These are phyloP conservation scores for Mortierella sp. DNA, from an alignment of 371 early-diverging fungal species.

Conservation along the genomic window DNA sequence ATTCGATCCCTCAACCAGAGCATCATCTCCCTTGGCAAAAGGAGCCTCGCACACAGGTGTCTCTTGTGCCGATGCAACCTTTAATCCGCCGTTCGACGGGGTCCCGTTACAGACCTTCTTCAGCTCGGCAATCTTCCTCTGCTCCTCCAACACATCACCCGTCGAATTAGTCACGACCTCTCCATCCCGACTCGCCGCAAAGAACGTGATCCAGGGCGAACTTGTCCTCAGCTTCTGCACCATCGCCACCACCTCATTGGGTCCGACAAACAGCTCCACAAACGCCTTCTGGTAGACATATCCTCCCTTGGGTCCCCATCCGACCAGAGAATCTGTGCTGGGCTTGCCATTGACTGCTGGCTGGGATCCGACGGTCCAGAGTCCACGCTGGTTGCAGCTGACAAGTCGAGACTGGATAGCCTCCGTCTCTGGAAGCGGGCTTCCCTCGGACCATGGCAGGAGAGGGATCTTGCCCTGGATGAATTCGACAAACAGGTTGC, in stretches of 20 bases:
- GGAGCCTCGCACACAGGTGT: slow-evolving; percentile 44
- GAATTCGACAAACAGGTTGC: slow-evolving; percentile 80
- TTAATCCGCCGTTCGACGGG: neutral
- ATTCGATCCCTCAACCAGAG: slow-evolving; percentile 67
- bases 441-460: slow-evolving; percentile 94
- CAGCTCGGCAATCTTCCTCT: slow-evolving; percentile 53
- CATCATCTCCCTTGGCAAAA: slow-evolving; percentile 55
- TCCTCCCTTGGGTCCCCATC: slow-evolving; percentile 97
- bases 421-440: slow-evolving; percentile 84
- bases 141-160: slow-evolving; percentile 50
- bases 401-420: slow-evolving; percentile 75
- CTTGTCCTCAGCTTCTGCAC: slow-evolving; percentile 58
- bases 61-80: slow-evolving; percentile 2
- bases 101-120: slow-evolving; percentile 43
- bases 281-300: slow-evolving; percentile 96
- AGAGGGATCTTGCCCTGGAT: slow-evolving; percentile 75
- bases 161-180: slow-evolving; percentile 42
- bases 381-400: slow-evolving; percentile 78
- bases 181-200: slow-evolving; percentile 84
- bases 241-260: slow-evolving; percentile 55
- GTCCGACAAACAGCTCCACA: slow-evolving; percentile 82
- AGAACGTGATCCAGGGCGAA: slow-evolving; percentile 84
- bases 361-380: slow-evolving; percentile 94
- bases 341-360: slow-evolving; percentile 93
- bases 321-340: slow-evolving; percentile 81